Evolutionary conservation across 2,329 filamentous ascomycete species (phyloP).

Genomic region (Cladosporium oxysporum): DNA sequence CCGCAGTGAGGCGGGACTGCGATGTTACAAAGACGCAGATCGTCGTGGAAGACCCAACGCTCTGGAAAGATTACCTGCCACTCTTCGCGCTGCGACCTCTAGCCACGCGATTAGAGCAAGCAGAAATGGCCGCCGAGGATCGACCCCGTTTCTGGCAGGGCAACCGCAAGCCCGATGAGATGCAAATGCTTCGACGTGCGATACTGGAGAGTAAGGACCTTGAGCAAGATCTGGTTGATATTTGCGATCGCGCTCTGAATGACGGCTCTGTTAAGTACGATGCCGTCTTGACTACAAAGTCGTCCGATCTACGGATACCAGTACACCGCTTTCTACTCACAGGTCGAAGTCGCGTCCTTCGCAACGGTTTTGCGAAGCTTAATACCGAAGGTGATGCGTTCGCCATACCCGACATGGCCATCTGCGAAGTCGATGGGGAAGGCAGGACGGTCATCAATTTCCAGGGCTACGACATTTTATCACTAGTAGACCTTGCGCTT

Average conservation of each 20-base stretch:
- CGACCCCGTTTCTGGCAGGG: slow-evolving; percentile 52
- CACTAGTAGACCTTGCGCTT: slow-evolving; percentile 75
- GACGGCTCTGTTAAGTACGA: slow-evolving; percentile 46
- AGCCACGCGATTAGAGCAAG: slow-evolving; percentile 21
- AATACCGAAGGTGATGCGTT: slow-evolving; percentile 54
- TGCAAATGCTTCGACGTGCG: slow-evolving; percentile 56
- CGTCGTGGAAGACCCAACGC: slow-evolving; percentile 61
- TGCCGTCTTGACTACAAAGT: slow-evolving; percentile 53
- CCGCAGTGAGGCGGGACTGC: slow-evolving; percentile 80
- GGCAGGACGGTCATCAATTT: slow-evolving; percentile 65
- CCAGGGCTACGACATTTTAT: slow-evolving; percentile 71
- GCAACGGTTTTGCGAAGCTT: slow-evolving; percentile 61
- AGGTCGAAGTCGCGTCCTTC: slow-evolving; percentile 70
- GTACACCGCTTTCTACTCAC: slow-evolving; percentile 79
- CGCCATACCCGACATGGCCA: slow-evolving; percentile 61
- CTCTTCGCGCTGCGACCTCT: slow-evolving; percentile 70
- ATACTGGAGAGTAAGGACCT: slow-evolving; percentile 65
- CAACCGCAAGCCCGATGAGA: slow-evolving; percentile 46
- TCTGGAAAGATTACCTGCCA: slow-evolving; percentile 73
- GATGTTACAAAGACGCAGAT: slow-evolving; percentile 76
- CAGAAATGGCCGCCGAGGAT: slow-evolving; percentile 40
- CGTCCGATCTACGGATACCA: slow-evolving; percentile 72
- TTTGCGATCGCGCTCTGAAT: slow-evolving; percentile 43
- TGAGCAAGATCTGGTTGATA: slow-evolving; percentile 59
- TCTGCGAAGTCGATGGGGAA: slow-evolving; percentile 54